Base-by-base conservation (phyloP, 179 eudicot species). In the Gypsophila paniculata region DNA sequence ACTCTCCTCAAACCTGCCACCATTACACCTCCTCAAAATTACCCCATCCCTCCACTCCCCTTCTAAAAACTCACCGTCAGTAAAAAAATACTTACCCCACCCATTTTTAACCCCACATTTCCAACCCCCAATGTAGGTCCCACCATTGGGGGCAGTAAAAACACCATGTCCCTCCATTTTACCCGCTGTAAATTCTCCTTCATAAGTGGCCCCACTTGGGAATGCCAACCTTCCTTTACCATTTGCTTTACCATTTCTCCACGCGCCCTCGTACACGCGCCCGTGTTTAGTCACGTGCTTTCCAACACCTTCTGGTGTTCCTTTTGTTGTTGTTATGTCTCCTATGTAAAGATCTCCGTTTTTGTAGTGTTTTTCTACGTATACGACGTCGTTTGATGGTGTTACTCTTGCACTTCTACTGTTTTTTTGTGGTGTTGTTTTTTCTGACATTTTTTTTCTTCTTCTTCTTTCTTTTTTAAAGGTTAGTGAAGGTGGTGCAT, bases 311-410 rank as follows among this genome's bases (percentile, higher is more conserved):
- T 89, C 79, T 0, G 97, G 99, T 2, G 75, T 72, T 75, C 78
- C 79, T 72, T 75, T 79, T 81, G 13, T n/a, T n/a, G 84, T 87
- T 0, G 84, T 62, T 69, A 93, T 85, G 22, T 80, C 79, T 4
- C 98, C 98, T 17, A 74, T 89, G 86, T 91, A 93, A 51, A 91
- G 90, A 82, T 91, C 98, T 2, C 98, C 98, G 78, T 91, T 89
- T 0, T 87, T 85, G 1, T 88, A 79, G 5, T 48, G 84, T 63
- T 86, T 88, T 65, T 91, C 93, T 0, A 55, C 10, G 5, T 73
- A 3, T 8, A 74, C 68, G 76, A 32, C 9, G 74, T 48, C 62
- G 59, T 52, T 36, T 22, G 86, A 70, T 17, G 90, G 88, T 2
- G 89, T 83, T 8, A 87, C 86, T 25, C 87, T 70, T 8, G 90